phyloP scores from a whole-genome alignment of 768 basidiomycete species.

The Kwoniella pini region DNA sequence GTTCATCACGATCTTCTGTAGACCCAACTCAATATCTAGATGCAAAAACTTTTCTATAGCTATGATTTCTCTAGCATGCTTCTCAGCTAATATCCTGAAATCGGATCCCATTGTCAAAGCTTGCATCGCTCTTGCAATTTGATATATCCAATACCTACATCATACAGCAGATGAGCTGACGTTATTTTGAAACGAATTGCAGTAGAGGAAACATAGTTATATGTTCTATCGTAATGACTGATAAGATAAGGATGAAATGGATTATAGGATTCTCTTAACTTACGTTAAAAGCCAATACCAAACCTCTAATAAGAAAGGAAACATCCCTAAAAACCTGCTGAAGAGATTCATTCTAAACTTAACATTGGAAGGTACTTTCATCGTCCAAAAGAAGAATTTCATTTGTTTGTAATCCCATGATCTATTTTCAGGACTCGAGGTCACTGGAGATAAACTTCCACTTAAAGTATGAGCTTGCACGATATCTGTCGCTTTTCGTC shows the following conservation, averaged over 20 bases:
- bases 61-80: conserved; percentile 36
- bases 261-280: too few species aligned
- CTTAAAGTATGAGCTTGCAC: conserved; percentile 27
- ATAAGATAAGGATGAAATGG: too few species aligned
- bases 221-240: too few species aligned
- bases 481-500: conserved; percentile 33
- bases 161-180: too few species aligned
- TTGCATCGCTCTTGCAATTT: conserved; percentile 40
- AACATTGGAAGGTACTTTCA: conserved; percentile 35
- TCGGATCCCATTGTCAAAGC: conserved; percentile 44
- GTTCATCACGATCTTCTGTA: conserved; percentile 37
- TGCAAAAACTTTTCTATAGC: conserved; percentile 28
- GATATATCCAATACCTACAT: conserved; percentile 45
- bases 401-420: conserved; percentile 23
- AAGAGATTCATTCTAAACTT: conserved; percentile 35
- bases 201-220: too few species aligned
- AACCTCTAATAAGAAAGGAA: conserved; percentile 47
- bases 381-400: conserved; percentile 27
- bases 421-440: conserved; percentile 10
- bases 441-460: neutral
- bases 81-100: conserved; percentile 34
- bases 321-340: conserved; percentile 38
- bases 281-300: conserved; percentile 51
- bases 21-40: conserved; percentile 39
- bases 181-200: too few species aligned